Evolutionary conservation across 495 filamentous ascomycete species (phyloP), one percentile per base, ranked within the genome.

Genomic region (Aspergillus conjunctus): DNA sequence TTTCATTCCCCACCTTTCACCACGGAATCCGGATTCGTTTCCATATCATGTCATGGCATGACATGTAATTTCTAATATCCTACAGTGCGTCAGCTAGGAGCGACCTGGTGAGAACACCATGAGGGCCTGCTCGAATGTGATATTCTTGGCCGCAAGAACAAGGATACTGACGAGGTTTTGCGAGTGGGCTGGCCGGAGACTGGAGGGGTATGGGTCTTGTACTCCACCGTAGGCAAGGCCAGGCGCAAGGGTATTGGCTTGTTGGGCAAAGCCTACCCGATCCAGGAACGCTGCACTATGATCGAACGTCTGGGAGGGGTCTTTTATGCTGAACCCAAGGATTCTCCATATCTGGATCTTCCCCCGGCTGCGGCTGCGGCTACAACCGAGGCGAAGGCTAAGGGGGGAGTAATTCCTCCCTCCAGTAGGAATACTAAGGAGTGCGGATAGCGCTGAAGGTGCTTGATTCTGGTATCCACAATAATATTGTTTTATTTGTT

Each of bases 281-380:
- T 53, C 31, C 9, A 53, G n/a, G 51, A 53, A 15, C 51, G 51
- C 14, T 53, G 51, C 32, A 34, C 14, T 15, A 0, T 17, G 14
- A 53, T 53, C 37, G 51, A 34, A 37, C 51, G 20, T 10, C 12
- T 37, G 51, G 51, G 51, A 34, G 51, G 51, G 12, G 32, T 37
- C 1, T 53, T 37, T 53, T 37, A 53, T 10, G 51, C 51, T 2
- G 15, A 33, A 4, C 51, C 51, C 17, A 34, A 37, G 8, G 51
- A 53, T 11, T 53, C 31, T 37, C 51, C 51, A 3, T 14, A 53
- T n/a, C n/a, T 53, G 26, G 51, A 53, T 21, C 51, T 53, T 8
- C 51, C 51, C 18, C 26, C 26, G 5, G 26, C 26, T 26, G 26
- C 30, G 17, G 10, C 18, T 8, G 44, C n/a, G 37, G 37, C 37